Evolutionary conservation across 805 yeast species (phyloP).

Genomic region (Metschnikowia santaceciliae): DNA sequence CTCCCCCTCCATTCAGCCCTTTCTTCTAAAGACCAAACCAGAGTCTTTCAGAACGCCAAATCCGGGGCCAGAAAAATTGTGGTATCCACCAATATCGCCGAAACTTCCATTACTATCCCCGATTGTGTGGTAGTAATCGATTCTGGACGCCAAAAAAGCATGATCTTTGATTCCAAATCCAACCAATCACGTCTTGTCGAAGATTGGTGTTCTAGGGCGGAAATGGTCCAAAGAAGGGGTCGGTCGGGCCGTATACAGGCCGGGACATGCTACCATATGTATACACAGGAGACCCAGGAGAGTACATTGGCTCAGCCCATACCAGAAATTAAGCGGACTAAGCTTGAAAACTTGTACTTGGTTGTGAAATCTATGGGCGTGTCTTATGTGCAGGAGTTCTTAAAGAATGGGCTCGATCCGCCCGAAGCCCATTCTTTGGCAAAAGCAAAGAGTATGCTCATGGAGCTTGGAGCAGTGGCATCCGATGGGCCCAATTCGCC

Average conservation of each 20-base stretch:
- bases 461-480: constrained; percentile 69
- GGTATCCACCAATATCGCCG: constrained; percentile 91
- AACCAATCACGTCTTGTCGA: constrained; percentile 73
- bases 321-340: constrained; percentile 85
- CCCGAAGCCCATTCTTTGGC: constrained; percentile 56
- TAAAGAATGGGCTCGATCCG: constrained; percentile 75
- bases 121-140: constrained; percentile 93
- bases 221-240: constrained; percentile 87
- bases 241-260: constrained; percentile 94
- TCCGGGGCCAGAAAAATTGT: constrained; percentile 66
- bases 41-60: constrained; percentile 60
- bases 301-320: constrained; percentile 69
- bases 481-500: constrained; percentile 13
- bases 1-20: constrained; percentile 89
- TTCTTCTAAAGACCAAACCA: constrained; percentile 74
- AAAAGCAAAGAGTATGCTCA: constrained; percentile 49
- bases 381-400: constrained; percentile 61
- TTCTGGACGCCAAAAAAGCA: constrained; percentile 77
- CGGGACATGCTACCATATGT: constrained; percentile 81
- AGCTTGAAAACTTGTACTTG: constrained; percentile 77
- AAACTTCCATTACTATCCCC: constrained; percentile 93
- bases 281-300: constrained; percentile 53
- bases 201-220: constrained; percentile 86
- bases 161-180: constrained; percentile 62
- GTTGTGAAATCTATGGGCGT: constrained; percentile 89